Evolutionary conservation across 495 filamentous ascomycete species (phyloP).

Genomic region (Penicillium diatomitis): DNA sequence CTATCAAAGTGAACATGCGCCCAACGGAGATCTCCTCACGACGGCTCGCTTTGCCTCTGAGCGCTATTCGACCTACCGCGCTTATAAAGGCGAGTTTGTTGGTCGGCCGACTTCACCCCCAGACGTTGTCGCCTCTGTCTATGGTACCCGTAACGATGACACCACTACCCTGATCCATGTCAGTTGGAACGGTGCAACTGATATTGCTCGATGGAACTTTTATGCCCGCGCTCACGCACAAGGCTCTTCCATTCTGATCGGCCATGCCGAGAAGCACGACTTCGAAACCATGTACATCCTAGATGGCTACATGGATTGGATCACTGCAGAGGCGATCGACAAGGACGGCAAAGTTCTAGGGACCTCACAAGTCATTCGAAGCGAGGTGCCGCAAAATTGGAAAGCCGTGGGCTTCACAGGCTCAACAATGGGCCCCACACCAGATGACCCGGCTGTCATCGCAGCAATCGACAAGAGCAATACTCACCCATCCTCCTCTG

Average conservation of each 20-base stretch:
- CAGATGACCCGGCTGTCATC: conserved; percentile 25
- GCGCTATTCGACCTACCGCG: conserved; percentile 33
- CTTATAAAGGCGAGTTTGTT: conserved; percentile 31
- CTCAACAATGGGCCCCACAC: conserved; percentile 11
- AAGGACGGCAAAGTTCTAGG: conserved; percentile 22
- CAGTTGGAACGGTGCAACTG: conserved; percentile 43
- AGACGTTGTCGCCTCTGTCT: conserved; percentile 26
- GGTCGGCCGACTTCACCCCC: conserved; percentile 28
- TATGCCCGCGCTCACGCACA: conserved; percentile 22
- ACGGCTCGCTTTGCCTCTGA: conserved; percentile 27
- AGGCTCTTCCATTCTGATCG: conserved; percentile 21
- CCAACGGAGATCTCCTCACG: conserved; percentile 45
- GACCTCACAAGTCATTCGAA: conserved; percentile 21
- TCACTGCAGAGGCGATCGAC: conserved; percentile 31
- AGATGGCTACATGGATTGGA: conserved; percentile 33
- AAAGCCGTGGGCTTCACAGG: conserved; percentile 25
- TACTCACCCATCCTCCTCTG: conserved; percentile 8
- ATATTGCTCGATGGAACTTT: conserved; percentile 33
- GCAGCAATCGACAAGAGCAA: conserved; percentile 11
- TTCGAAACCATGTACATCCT: conserved; percentile 39
- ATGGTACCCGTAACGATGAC: conserved; percentile 25
- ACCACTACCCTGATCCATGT: conserved; percentile 33
- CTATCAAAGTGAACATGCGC: conserved; percentile 46
- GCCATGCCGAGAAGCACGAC: conserved; percentile 27
- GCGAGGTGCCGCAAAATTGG: conserved; percentile 25